These are phyloP conservation scores for Marasmius sp. DNA, from an alignment of 1,284 basidiomycete species.

Conservation along the genomic window DNA sequence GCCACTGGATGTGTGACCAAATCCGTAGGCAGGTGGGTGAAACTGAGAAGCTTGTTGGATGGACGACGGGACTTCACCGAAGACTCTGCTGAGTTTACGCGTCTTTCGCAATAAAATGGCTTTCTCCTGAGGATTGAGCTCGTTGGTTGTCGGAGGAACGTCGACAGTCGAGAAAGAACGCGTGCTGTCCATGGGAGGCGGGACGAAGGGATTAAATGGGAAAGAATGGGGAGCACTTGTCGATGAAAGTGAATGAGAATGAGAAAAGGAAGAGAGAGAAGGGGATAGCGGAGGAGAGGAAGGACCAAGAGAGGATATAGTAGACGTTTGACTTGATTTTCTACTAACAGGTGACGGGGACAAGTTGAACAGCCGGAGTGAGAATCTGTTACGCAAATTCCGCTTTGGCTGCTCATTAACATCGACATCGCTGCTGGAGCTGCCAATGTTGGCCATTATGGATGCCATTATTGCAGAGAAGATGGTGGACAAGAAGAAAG, in stretches of 20 bases:
- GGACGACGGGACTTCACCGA: conserved; percentile 30
- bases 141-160: conserved; percentile 34
- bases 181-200: conserved; percentile 7
- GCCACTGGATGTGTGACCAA: neutral
- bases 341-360: neutral
- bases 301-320: conserved; percentile 1
- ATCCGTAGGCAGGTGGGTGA: neutral
- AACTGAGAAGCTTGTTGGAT: neutral
- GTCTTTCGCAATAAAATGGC: conserved; percentile 40
- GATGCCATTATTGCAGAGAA: neutral
- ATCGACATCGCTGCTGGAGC: neutral
- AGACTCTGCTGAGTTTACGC: conserved; percentile 41
- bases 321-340: neutral
- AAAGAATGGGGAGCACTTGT: conserved; percentile 1
- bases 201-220: neutral
- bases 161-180: conserved; percentile 1
- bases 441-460: neutral
- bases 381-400: neutral
- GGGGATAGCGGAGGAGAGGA: neutral
- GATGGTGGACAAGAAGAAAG: neutral
- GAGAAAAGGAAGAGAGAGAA: neutral
- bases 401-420: neutral
- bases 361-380: neutral
- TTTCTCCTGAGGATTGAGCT: conserved; percentile 34
- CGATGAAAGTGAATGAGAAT: conserved; percentile 10